These are phyloP conservation scores for Malassezia pachydermatis DNA, from an alignment of 1,284 basidiomycete genomes.

Conservation along the genomic window DNA sequence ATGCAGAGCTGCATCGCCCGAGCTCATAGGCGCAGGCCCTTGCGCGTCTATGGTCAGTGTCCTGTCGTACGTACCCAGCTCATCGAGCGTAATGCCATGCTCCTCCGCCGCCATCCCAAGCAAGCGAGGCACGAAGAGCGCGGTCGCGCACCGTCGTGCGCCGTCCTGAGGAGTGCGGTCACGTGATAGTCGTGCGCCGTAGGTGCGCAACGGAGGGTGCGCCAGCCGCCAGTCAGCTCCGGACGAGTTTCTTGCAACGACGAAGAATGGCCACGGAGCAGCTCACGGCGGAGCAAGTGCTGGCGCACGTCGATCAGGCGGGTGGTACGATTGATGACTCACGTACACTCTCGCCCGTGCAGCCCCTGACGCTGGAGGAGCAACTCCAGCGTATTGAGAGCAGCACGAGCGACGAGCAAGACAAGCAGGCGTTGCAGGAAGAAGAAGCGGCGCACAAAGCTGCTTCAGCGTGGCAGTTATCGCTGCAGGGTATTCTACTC, in stretches of 20 bases:
- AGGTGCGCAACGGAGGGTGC: no score
- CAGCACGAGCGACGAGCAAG: slow-evolving; percentile 20
- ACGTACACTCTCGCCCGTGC: slow-evolving; percentile 24
- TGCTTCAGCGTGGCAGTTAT: slow-evolving; percentile 42
- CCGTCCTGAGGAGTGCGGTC: no score
- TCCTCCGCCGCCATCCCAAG: slow-evolving; percentile 8
- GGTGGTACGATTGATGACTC: slow-evolving; percentile 32
- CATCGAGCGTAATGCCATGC: slow-evolving; percentile 10
- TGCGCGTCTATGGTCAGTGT: slow-evolving; percentile 1
- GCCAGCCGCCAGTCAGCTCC: no score
- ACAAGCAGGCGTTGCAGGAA: slow-evolving; percentile 25
- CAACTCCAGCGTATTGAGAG: slow-evolving; percentile 17
- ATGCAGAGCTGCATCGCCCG: slow-evolving; percentile 25
- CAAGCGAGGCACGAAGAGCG: not conserved
- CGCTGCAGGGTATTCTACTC: slow-evolving; percentile 38
- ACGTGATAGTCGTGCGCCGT: no score
- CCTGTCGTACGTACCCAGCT: slow-evolving; percentile 5
- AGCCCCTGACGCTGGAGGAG: slow-evolving; percentile 3
- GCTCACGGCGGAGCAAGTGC: slow-evolving; percentile 32
- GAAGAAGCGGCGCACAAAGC: slow-evolving; percentile 35
- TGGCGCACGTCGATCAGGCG: slow-evolving; percentile 26
- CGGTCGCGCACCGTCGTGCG: no score
- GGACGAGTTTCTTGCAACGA: not conserved
- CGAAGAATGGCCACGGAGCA: slow-evolving; percentile 1
- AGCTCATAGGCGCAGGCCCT: slow-evolving; percentile 1